Percentiles rank a stretch among this genome's conserved stretches.
These are phyloP conservation scores for Bryum argenteum DNA, from an alignment of 225 moss, liverwort and hornwort species.

Conservation along the genomic window DNA sequence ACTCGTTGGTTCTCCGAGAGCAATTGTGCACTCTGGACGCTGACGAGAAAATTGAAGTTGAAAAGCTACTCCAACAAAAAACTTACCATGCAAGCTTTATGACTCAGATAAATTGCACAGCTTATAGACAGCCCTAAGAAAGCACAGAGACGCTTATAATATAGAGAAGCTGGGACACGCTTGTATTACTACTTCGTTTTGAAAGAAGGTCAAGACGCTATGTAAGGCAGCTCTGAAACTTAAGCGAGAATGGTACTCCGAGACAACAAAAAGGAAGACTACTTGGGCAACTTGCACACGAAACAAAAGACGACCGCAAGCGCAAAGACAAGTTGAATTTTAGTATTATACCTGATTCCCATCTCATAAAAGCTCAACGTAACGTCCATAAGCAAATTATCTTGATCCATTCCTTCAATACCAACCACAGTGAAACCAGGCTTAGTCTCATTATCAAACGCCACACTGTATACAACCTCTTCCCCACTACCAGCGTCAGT, in stretches of 20 bases:
- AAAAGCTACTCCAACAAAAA: constrained; percentile 15
- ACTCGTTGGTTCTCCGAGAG: constrained; percentile 64
- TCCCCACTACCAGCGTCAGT: constrained; percentile 36
- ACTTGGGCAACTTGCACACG: constrained; percentile 17
- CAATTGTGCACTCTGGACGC: constrained; percentile 88
- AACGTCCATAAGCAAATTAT: constrained; percentile 87
- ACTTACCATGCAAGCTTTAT: not conserved
- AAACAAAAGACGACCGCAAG: constrained; percentile 11
- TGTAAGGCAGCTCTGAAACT: constrained; percentile 13
- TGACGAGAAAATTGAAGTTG: constrained; percentile 34
- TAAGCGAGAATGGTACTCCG: not conserved
- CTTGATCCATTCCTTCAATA: constrained; percentile 91
- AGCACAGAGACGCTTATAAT: not conserved
- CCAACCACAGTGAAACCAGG: constrained; percentile 69
- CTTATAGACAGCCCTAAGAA: not conserved
- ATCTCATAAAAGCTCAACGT: constrained; percentile 86
- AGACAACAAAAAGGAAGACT: constrained; percentile 12
- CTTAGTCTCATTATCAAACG: constrained; percentile 64
- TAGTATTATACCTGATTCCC: constrained; percentile 65
- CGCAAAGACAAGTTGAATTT: constrained; percentile 9
- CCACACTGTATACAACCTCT: constrained; percentile 45
- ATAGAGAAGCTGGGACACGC: constrained; percentile 4
- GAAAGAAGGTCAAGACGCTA: constrained; percentile 5
- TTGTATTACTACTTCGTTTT: constrained; percentile 8
- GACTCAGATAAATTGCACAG: constrained; percentile 2